These are phyloP conservation scores for Lactifluus volemus DNA, from an alignment of 768 basidiomycete genomes.

Conservation along the genomic window DNA sequence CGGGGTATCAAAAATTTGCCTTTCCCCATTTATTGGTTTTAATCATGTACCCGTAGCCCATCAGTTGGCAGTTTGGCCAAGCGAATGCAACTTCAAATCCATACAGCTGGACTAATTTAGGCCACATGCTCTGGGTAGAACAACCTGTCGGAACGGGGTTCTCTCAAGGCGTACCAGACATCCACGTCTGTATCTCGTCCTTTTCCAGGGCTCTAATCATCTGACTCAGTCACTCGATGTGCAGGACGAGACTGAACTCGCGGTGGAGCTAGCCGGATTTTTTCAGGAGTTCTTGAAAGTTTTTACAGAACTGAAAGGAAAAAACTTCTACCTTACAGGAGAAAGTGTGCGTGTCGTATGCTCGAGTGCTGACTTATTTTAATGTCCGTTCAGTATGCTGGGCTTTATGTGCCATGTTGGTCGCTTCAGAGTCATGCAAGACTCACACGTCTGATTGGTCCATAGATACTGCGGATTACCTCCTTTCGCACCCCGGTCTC, in stretches of 20 bases:
- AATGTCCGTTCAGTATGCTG: constrained; percentile 10
- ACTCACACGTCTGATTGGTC: background rate
- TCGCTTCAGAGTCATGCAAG: background rate
- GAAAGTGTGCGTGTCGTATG: constrained; percentile 12
- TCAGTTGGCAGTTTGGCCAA: constrained; percentile 19
- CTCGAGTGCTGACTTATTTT: background rate
- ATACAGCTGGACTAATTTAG: constrained; percentile 20
- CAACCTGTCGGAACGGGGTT: constrained; percentile 21
- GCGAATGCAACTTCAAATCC: constrained; percentile 17
- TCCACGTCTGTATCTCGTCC: constrained; percentile 1
- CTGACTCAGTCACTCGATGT: background rate
- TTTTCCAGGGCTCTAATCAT: background rate
- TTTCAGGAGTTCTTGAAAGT: constrained; percentile 15
- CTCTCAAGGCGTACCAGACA: constrained; percentile 14
- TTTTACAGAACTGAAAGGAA: constrained; percentile 16
- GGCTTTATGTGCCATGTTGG: constrained; percentile 14
- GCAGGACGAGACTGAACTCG: constrained; percentile 17
- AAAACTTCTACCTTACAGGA: constrained; percentile 18
- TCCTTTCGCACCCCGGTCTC: constrained; percentile 4
- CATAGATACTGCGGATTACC: constrained; percentile 17
- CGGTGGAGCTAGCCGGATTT: constrained; percentile 14
- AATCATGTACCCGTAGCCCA: background rate
- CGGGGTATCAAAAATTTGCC: constrained; percentile 5
- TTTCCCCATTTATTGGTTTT: background rate
- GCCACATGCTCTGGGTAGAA: constrained; percentile 19